Percentiles rank a stretch among this genome's conserved stretches.
These are phyloP conservation scores for Pulveroboletus sp. DNA, from an alignment of 768 basidiomycete genomes.

Conservation along the genomic window DNA sequence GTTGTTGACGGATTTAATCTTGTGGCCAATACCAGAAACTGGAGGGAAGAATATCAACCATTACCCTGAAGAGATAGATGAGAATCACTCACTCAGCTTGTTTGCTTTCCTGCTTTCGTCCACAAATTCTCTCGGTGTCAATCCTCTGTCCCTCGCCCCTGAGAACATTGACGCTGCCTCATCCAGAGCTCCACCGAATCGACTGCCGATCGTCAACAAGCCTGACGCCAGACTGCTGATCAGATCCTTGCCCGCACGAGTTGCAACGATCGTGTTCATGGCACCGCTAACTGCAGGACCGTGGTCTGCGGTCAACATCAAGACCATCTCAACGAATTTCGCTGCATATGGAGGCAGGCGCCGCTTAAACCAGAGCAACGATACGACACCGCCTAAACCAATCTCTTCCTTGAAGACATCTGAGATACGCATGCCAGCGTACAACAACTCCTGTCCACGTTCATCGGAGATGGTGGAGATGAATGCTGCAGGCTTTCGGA, in stretches of 20 bases:
- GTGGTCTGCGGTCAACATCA: conserved; percentile 99
- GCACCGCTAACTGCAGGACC: conserved; percentile 97
- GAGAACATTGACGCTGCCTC: conserved; percentile 98
- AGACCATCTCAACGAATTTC: conserved; percentile 99
- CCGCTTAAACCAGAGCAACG: conserved; percentile 97
- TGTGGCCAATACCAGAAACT: conserved; percentile 99
- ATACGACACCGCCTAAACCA: conserved; percentile 94
- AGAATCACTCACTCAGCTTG: conserved; percentile 72
- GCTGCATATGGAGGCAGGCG: conserved; percentile 87
- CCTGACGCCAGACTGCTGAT: conserved; percentile 95
- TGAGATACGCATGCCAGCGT: conserved; percentile 98
- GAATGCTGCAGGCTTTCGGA: conserved; percentile 97
- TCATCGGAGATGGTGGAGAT: conserved; percentile 99
- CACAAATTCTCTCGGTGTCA: conserved; percentile 98
- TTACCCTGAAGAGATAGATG: background rate
- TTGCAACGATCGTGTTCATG: conserved; percentile 99
- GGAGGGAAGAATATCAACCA: conserved; percentile 3
- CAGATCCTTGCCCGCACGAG: conserved; percentile 98
- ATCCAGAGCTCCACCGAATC: conserved; percentile 98
- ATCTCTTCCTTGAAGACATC: conserved; percentile 98
- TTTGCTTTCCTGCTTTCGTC: conserved; percentile 90
- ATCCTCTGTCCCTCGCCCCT: conserved; percentile 80
- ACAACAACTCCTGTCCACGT: conserved; percentile 96
- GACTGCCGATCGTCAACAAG: conserved; percentile 95
- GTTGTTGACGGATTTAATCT: conserved; percentile 99